These are phyloP conservation scores for Coix lacrymajobi DNA, from an alignment of 176 grass and related monocot genomes.

Conservation along the genomic window DNA sequence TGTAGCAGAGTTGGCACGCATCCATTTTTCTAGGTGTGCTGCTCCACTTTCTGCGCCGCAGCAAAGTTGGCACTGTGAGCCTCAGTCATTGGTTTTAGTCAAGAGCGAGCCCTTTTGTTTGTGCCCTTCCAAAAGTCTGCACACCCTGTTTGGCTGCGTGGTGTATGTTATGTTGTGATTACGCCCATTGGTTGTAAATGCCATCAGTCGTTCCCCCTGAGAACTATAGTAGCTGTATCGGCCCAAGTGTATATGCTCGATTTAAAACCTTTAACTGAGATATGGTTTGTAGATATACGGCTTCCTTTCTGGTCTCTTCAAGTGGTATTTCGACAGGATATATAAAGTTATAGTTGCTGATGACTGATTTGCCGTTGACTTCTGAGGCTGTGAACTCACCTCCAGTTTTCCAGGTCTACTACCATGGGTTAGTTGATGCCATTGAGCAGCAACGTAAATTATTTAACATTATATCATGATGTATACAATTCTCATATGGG, in stretches of 20 bases:
- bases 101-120: not conserved
- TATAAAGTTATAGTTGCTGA: conserved; percentile 11
- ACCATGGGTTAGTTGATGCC: not conserved
- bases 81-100: conserved; percentile 17
- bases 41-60: not conserved
- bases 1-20: not conserved
- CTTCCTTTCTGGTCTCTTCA: not conserved
- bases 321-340: conserved; percentile 11
- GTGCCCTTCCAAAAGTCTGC: not conserved
- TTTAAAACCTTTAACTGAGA: conserved; percentile 1
- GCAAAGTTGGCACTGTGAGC: not conserved
- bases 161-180: conserved; percentile 1
- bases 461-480: too few relatives aligned
- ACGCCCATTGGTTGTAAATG: conserved; percentile 35
- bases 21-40: not conserved
- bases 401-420: not conserved
- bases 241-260: conserved; percentile 27
- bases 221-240: conserved; percentile 7
- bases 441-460: not conserved
- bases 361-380: not conserved
- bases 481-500: too few relatives aligned
- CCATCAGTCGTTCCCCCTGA: not conserved
- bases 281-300: conserved; percentile 34
- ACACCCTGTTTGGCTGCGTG: not conserved
- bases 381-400: not conserved